These are phyloP conservation scores for Alisma plantagoaquatica DNA, from an alignment of 106 monocot species.

Conservation along the genomic window DNA sequence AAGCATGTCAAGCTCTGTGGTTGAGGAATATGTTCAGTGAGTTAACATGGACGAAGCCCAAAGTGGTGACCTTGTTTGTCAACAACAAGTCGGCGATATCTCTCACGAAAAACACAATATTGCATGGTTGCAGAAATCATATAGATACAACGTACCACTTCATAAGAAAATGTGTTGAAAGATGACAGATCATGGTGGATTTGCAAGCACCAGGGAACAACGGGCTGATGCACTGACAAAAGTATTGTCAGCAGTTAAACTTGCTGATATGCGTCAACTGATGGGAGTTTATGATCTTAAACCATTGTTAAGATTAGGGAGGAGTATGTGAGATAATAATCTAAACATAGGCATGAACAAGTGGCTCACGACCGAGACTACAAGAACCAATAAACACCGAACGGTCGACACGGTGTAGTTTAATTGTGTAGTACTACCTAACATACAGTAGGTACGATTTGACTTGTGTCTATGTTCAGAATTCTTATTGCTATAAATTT, in stretches of 20 bases:
- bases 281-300: conserved; percentile 1
- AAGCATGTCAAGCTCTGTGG: conserved; percentile 1
- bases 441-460: too few relatives aligned
- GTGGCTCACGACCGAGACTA: too few relatives aligned
- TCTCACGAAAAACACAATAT: background rate
- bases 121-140: conserved; percentile 4
- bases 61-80: background rate
- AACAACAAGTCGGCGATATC: conserved; percentile 1
- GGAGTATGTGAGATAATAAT: conserved; percentile 1
- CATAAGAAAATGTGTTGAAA: background rate
- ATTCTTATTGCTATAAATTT: too few relatives aligned
- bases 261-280: background rate
- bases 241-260: conserved; percentile 4
- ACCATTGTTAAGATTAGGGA: conserved; percentile 3
- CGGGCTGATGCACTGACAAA: conserved; percentile 5
- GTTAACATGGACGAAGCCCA: background rate
- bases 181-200: conserved; percentile 1
- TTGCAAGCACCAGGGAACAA: background rate
- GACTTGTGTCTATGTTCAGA: too few relatives aligned
- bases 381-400: too few relatives aligned
- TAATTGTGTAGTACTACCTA: too few relatives aligned
- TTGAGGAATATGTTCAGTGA: background rate
- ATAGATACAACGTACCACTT: too few relatives aligned
- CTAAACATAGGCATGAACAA: too few relatives aligned
- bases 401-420: too few relatives aligned